Conservation (phyloP, 1,284 basidiomycete genomes). For the Leccinum pachyderme region DNA sequence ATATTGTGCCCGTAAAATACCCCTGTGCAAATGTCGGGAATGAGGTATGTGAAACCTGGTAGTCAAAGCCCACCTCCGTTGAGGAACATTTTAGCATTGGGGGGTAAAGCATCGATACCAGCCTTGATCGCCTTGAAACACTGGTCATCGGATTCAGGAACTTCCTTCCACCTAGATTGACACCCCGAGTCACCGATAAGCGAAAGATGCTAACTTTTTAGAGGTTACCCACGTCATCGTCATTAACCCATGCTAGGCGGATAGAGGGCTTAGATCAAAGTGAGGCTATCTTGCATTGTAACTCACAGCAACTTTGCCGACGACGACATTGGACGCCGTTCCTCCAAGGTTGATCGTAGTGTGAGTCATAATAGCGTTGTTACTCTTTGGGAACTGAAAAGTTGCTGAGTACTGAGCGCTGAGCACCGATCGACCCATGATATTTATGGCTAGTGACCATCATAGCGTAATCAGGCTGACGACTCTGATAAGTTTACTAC, state of each 20-base stretch:
- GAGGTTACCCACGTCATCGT: constrained; percentile 24
- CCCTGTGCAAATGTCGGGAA: constrained; percentile 10
- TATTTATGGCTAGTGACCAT: neutral
- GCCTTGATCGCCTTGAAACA: constrained; percentile 65
- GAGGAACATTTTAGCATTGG: constrained; percentile 46
- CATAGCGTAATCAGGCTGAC: neutral
- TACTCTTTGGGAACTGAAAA: neutral
- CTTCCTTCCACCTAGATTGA: constrained; percentile 14
- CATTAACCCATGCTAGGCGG: constrained; percentile 28
- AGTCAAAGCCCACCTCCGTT: constrained; percentile 41
- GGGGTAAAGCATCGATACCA: constrained; percentile 51
- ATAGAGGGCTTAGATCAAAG: neutral
- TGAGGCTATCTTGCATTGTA: neutral
- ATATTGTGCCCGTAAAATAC: constrained; percentile 32
- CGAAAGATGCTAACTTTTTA: neutral
- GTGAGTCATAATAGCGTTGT: constrained; percentile 15
- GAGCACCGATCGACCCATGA: neutral
- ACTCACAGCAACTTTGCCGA: constrained; percentile 40
- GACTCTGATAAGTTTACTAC: too few species aligned
- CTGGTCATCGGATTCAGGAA: constrained; percentile 45
- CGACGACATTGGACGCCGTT: constrained; percentile 24
- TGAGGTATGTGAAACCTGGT: neutral
- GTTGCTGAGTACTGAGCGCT: neutral
- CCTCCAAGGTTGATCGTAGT: constrained; percentile 35
- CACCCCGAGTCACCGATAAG: neutral